Evolutionary conservation across 768 basidiomycete species (phyloP), one percentile per base, ranked within the genome.

Genomic region (Psilocybe cubensis): DNA sequence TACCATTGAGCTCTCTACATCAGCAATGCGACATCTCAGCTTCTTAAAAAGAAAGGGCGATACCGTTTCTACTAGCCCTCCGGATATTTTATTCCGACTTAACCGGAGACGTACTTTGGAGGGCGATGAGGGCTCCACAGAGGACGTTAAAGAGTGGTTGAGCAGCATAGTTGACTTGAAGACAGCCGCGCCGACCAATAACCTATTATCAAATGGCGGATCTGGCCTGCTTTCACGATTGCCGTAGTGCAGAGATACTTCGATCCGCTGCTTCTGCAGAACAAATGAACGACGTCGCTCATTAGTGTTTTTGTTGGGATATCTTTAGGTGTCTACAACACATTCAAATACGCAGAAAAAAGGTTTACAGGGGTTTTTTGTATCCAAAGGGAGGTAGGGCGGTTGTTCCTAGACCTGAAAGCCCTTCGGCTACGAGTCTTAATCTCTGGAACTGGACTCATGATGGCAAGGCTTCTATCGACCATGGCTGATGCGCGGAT

Each of bases 21-120:
- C 53, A 3, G 54, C 65, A 3, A 54, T 35, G 49, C 63, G 63
- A 4, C 61, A 66, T 41, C 57, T 66, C n/a, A 33, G 44, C 5
- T 52, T 49, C n/a, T 40, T 66, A 21, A 35, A 27, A 24, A 29
- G 51, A 20, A 42, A 43, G 2, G 50, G 44, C 12, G 46, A 54
- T 23, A 42, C 27, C 8, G 21, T 48, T n/a, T 17, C 31, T 6
- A n/a, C 28, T 18, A 12, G 14, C 28, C n/a, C 18, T 31, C 29
- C 29, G 12, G 27, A 18, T 0, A 14, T 46, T 14, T 48, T 29
- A 10, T 18, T 28, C 10, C n/a, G n/a, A 17, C n/a, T 17, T 10
- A 31, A 7, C 27, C 11, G 46, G 28, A 11, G 10, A 29, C 8
- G 27, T 11, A 18, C 5, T 17, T 20, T n/a, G n/a, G n/a, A n/a